Percentiles rank a stretch among this genome's conserved stretches.
Evolutionary conservation across 2,329 filamentous ascomycete genomes (phyloP).

Genomic region (Fusarium circinatum): DNA sequence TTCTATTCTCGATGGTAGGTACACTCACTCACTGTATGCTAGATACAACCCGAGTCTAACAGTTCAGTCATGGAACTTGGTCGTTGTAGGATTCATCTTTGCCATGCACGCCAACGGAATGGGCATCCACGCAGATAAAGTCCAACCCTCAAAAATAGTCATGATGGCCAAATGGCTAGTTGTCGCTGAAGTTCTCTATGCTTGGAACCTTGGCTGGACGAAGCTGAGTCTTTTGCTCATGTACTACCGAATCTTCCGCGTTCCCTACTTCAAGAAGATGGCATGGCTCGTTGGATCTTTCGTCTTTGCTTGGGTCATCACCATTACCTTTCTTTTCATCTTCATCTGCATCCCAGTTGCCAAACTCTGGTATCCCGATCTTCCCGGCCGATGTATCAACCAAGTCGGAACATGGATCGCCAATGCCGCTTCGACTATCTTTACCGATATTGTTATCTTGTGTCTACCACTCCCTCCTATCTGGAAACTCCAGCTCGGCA

Average conservation of each 20-base stretch:
- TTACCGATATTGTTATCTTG: slow-evolving; percentile 59
- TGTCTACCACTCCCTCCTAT: slow-evolving; percentile 57
- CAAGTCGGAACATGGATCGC: slow-evolving; percentile 62
- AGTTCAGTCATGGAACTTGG: slow-evolving; percentile 52
- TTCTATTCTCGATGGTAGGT: slow-evolving; percentile 59
- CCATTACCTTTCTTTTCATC: slow-evolving; percentile 60
- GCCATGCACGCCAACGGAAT: slow-evolving; percentile 59
- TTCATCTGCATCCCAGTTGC: slow-evolving; percentile 63
- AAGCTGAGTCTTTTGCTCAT: slow-evolving; percentile 62
- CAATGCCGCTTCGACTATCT: slow-evolving; percentile 59
- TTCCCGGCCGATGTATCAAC: slow-evolving; percentile 60
- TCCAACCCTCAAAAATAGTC: slow-evolving; percentile 51
- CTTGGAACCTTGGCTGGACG: slow-evolving; percentile 59
- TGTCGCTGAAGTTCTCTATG: slow-evolving; percentile 59
- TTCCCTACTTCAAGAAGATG: slow-evolving; percentile 55
- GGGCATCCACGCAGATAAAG: slow-evolving; percentile 57
- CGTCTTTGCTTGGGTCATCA: slow-evolving; percentile 58
- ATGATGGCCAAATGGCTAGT: slow-evolving; percentile 59
- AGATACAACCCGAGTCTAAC: background rate
- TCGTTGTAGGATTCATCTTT: slow-evolving; percentile 59
- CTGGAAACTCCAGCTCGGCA: slow-evolving; percentile 56
- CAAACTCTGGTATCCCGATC: slow-evolving; percentile 58
- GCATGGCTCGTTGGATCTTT: slow-evolving; percentile 54
- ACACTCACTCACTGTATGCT: background rate
- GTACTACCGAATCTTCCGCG: slow-evolving; percentile 63